phyloP scores from a whole-genome alignment of 2,329 filamentous ascomycete species.

The Macrophomina tecta region DNA sequence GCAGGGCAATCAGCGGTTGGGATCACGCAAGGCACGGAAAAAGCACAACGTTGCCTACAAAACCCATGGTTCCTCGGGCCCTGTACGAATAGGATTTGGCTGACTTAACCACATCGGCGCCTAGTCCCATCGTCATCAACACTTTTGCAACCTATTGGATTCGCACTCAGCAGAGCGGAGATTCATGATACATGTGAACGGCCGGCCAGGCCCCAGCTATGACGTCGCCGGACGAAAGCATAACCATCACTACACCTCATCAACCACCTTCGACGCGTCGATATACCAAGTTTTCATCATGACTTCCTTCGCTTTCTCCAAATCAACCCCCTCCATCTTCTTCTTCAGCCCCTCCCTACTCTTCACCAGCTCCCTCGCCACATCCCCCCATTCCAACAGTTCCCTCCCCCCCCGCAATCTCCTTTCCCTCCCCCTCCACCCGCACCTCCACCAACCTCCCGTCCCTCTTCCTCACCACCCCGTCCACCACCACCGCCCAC shows the following conservation, averaged over 20 bases:
- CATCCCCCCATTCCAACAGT: slow-evolving; percentile 39
- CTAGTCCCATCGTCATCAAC: background rate
- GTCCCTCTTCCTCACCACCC: slow-evolving; percentile 46
- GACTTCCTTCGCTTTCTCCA: slow-evolving; percentile 31
- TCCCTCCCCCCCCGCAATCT: slow-evolving; percentile 27
- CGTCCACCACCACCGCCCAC: slow-evolving; percentile 53
- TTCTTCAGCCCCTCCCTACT: slow-evolving; percentile 40
- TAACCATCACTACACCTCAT: slow-evolving; percentile 19
- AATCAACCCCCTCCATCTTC: slow-evolving; percentile 41
- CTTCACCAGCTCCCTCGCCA: slow-evolving; percentile 39
- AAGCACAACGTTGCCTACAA: background rate
- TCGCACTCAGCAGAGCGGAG: background rate
- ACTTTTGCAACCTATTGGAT: background rate
- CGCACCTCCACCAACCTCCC: slow-evolving; percentile 39
- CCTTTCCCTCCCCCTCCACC: slow-evolving; percentile 33
- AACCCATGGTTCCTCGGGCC: background rate
- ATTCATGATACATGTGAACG: background rate
- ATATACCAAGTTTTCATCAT: slow-evolving; percentile 35
- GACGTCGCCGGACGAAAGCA: too few relatives aligned
- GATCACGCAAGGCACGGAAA: background rate
- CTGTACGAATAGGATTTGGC: background rate
- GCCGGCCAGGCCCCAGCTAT: too few relatives aligned
- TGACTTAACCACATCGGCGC: background rate
- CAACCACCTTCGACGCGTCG: slow-evolving; percentile 31
- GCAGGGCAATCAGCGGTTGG: background rate